A percentile compares a stretch with the other conserved stretches of the same genome.
Evolutionary conservation across 768 basidiomycete genomes (phyloP).

Genomic region (Mycena vulgaris): DNA sequence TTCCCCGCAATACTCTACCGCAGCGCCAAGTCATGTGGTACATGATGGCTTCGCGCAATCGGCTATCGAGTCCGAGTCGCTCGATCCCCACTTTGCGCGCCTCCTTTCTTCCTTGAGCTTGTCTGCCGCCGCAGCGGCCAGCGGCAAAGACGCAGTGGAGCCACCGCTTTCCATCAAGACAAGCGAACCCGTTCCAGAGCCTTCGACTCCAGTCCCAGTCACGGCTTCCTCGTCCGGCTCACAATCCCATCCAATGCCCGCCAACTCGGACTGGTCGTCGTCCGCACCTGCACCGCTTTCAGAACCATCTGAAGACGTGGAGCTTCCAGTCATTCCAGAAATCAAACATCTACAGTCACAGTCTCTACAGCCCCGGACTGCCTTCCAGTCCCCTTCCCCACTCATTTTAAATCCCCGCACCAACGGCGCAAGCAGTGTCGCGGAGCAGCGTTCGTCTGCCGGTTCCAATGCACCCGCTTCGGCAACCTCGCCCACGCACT

Average conservation of each 20-base stretch:
- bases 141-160: conserved; percentile 25
- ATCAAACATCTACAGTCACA: conserved; percentile 19
- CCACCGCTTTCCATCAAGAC: conserved; percentile 34
- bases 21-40: conserved; percentile 52
- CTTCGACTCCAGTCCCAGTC: conserved; percentile 43
- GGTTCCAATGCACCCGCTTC: conserved; percentile 31
- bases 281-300: conserved; percentile 33
- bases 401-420: conserved; percentile 35
- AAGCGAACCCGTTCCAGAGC: conserved; percentile 30
- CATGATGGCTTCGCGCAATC: conserved; percentile 48
- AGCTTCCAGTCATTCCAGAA: conserved; percentile 25
- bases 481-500: conserved; percentile 35
- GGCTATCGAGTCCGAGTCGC: conserved; percentile 49
- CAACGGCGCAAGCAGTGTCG: conserved; percentile 18
- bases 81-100: conserved; percentile 82
- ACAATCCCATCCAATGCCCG: conserved; percentile 23
- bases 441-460: conserved; percentile 27
- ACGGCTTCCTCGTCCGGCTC: conserved; percentile 40
- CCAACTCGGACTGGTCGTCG: conserved; percentile 42
- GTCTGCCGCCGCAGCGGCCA: conserved; percentile 59
- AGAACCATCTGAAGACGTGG: conserved; percentile 30
- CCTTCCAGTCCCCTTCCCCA: conserved; percentile 37
- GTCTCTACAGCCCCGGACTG: conserved; percentile 27
- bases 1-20: conserved; percentile 68
- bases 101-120: conserved; percentile 74